Conservation (phyloP, 2,329 filamentous ascomycete genomes). For the Hypoxylon sp. region DNA sequence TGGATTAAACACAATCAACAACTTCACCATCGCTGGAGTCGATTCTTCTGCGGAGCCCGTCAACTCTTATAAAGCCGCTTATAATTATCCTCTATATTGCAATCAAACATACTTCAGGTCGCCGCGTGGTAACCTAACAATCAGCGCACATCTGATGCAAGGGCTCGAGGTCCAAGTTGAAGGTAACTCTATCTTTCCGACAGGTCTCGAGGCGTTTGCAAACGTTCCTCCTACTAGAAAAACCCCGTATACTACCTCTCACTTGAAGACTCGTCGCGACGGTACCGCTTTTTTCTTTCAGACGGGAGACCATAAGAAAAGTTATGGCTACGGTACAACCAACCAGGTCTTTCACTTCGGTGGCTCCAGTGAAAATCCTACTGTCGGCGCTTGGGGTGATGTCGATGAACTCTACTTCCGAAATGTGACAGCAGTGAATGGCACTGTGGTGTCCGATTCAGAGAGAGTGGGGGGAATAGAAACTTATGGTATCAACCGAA, state of each 20-base stretch:
- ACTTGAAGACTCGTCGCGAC: constrained; percentile 66
- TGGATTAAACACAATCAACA: constrained; percentile 46
- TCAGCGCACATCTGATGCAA: constrained; percentile 59
- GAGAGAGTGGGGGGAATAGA: constrained; percentile 34
- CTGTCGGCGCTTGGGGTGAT: constrained; percentile 19
- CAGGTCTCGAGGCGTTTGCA: constrained; percentile 70
- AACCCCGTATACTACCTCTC: constrained; percentile 33
- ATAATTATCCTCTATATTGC: constrained; percentile 72
- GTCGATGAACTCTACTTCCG: constrained; percentile 69
- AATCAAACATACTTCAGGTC: constrained; percentile 65
- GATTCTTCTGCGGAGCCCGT: constrained; percentile 28
- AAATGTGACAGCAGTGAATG: constrained; percentile 59
- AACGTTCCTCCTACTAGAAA: constrained; percentile 46
- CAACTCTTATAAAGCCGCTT: constrained; percentile 56
- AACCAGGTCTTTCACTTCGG: constrained; percentile 70
- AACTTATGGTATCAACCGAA: constrained; percentile 11
- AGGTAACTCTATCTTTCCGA: constrained; percentile 65
- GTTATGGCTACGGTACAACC: constrained; percentile 69
- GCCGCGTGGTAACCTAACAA: constrained; percentile 59
- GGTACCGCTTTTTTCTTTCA: constrained; percentile 69
- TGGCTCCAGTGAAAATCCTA: constrained; percentile 55
- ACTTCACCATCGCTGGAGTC: constrained; percentile 39
- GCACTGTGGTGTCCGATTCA: constrained; percentile 35
- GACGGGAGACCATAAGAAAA: constrained; percentile 59
- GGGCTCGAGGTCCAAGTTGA: constrained; percentile 56